Evolutionary conservation across 1,284 basidiomycete species (phyloP).

Genomic region (Ustilago vetiveriae): DNA sequence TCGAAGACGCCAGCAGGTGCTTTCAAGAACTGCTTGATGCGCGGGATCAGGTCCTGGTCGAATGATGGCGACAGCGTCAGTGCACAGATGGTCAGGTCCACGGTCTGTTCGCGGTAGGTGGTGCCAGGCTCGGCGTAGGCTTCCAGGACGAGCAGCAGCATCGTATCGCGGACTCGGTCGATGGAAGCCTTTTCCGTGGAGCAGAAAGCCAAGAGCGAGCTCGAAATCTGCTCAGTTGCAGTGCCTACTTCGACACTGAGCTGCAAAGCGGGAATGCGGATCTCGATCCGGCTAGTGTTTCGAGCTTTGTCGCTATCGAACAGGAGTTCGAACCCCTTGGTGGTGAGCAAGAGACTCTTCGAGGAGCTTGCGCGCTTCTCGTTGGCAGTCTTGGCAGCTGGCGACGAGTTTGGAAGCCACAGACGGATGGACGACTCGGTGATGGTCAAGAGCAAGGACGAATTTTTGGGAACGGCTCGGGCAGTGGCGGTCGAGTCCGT

Average conservation of each 20-base stretch:
- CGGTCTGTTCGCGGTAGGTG: conserved; percentile 77
- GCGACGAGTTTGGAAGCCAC: conserved; percentile 14
- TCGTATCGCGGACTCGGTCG: conserved; percentile 38
- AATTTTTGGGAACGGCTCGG: conserved; percentile 14
- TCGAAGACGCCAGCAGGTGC: conserved; percentile 93
- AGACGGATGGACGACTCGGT: conserved; percentile 32
- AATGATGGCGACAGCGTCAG: conserved; percentile 76
- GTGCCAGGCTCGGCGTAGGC: conserved; percentile 76
- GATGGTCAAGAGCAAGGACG: conserved; percentile 29
- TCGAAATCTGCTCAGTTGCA: conserved; percentile 7
- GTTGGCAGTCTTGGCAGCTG: background rate
- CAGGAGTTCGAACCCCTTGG: conserved; percentile 24
- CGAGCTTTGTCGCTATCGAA: conserved; percentile 41
- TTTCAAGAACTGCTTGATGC: conserved; percentile 77
- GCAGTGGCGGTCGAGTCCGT: conserved; percentile 43
- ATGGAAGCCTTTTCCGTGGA: conserved; percentile 33
- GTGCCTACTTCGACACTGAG: conserved; percentile 19
- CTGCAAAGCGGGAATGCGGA: conserved; percentile 27
- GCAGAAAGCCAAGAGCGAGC: conserved; percentile 21
- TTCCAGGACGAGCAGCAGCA: conserved; percentile 76
- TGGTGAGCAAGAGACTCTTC: conserved; percentile 28
- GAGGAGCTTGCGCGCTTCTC: background rate
- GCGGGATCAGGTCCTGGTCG: conserved; percentile 75
- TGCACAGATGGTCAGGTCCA: conserved; percentile 76
- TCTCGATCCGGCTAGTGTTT: conserved; percentile 28